Evolutionary conservation across 1,284 basidiomycete species (phyloP), one percentile per base, ranked within the genome.

Genomic region (Cutaneotrichosporon sp.): DNA sequence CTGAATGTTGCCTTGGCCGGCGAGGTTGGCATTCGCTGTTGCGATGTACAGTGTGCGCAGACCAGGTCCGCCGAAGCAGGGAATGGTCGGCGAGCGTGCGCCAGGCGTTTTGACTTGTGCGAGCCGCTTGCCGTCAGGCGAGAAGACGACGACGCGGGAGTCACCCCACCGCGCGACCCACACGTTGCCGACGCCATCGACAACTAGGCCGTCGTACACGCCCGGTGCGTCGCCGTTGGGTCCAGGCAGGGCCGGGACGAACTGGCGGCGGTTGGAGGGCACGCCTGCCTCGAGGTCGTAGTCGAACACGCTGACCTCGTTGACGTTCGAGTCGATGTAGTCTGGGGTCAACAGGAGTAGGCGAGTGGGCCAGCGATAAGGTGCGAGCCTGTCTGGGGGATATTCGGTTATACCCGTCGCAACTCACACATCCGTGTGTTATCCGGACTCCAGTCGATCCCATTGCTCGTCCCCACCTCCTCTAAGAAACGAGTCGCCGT

Each of bases 141-240:
- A 60, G 63, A 73, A 77, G 22, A 74, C 72, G n/a, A 81, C 65
- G 8, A 81, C 70, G 42, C 75, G 68, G 13, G 66, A 61, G 57
- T 80, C 76, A 42, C 70, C 72, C 79, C 80, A 81, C 55, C 77
- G 63, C 6, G 77, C 78, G 3, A 72, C 75, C 78, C 78, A 81
- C 5, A 81, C 62, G 55, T 77, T 78, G 10, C 78, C 80, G 0
- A 69, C 58, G 1, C 72, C 74, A 59, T 81, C 80, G 42, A 78
- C 70, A 26, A 74, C 73, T 10, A 81, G 67, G 1, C 80, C 80
- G 62, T 81, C 80, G 38, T 74, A 80, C 13, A 71, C 64, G 9
- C 77, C 78, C 30, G 63, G 58, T 2, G 70, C 64, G 2, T 68
- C 67, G 8, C 62, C 32, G n/a, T 57, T 63, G 56, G 31, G 13